These are phyloP conservation scores for Dictyostelium intermedium DNA, from an alignment of 78 protist genomes.

Conservation along the genomic window DNA sequence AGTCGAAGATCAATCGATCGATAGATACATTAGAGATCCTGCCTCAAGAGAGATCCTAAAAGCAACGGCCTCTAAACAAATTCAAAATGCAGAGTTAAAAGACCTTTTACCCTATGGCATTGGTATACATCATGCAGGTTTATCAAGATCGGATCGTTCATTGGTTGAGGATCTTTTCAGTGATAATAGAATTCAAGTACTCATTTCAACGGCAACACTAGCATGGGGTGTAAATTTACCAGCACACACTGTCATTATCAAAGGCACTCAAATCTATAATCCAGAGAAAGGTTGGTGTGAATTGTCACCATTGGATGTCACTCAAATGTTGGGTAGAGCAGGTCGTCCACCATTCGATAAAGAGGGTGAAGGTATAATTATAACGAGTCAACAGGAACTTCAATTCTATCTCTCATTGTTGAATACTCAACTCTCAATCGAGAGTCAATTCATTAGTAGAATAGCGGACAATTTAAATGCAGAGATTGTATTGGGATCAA, in stretches of 20 bases:
- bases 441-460: constrained; percentile 90
- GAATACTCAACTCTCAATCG: constrained; percentile 99
- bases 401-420: constrained; percentile 96
- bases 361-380: constrained; percentile 97
- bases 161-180: constrained; percentile 97
- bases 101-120: constrained; percentile 97
- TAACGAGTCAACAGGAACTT: constrained; percentile 95
- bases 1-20: constrained; percentile 63
- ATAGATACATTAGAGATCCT: constrained; percentile 77
- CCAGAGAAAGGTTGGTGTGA: constrained; percentile 98
- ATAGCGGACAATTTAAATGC: constrained; percentile 98
- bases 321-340: constrained; percentile 99
- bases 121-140: constrained; percentile 99
- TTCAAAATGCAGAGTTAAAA: constrained; percentile 79
- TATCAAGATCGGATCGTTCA: constrained; percentile 88
- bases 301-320: constrained; percentile 94
- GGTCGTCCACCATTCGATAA: constrained; percentile 99
- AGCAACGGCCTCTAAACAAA: constrained; percentile 4
- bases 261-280: constrained; percentile 98
- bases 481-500: constrained; percentile 97
- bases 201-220: constrained; percentile 98
- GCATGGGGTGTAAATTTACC: constrained; percentile 99
- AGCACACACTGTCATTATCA: constrained; percentile 99
- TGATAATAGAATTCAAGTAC: constrained; percentile 93
- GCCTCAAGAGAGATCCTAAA: neutral